These are phyloP conservation scores for Colletotrichum agaves DNA, from an alignment of 2,329 filamentous ascomycete genomes.

Conservation along the genomic window DNA sequence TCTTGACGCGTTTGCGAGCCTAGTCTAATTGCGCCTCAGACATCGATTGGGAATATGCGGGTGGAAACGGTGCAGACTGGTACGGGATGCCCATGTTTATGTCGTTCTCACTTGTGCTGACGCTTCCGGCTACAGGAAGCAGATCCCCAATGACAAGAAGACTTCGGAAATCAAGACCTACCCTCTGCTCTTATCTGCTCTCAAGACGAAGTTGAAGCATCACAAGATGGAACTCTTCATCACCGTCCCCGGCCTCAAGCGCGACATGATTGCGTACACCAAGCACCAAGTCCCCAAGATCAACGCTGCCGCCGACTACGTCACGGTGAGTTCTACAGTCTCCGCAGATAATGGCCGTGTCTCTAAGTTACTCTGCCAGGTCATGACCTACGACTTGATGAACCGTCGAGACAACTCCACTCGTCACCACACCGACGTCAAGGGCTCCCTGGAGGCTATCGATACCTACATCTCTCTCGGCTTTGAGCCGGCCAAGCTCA, in stretches of 20 bases:
- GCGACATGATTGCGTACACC: constrained; percentile 77
- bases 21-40: constrained; percentile 51
- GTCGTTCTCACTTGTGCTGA: too few relatives aligned
- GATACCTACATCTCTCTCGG: constrained; percentile 69
- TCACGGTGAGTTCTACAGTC: constrained; percentile 58
- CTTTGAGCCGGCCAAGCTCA: constrained; percentile 64
- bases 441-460: constrained; percentile 64
- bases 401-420: constrained; percentile 76
- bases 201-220: constrained; percentile 67
- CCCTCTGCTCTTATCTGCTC: constrained; percentile 67
- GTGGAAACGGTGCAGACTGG: constrained; percentile 76
- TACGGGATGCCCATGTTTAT: too few relatives aligned
- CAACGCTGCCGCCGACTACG: constrained; percentile 69
- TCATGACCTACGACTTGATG: constrained; percentile 80
- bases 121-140: constrained; percentile 49
- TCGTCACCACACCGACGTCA: constrained; percentile 71
- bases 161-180: constrained; percentile 69
- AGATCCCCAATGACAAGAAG: constrained; percentile 68
- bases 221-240: constrained; percentile 69
- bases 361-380: constrained; percentile 39
- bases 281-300: constrained; percentile 66
- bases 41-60: constrained; percentile 73
- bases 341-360: fast-evolving
- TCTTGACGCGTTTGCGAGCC: background rate
- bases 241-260: constrained; percentile 70